These are phyloP conservation scores for Chytridium lagenaria DNA, from an alignment of 371 early-diverging fungal species.

Conservation along the genomic window DNA sequence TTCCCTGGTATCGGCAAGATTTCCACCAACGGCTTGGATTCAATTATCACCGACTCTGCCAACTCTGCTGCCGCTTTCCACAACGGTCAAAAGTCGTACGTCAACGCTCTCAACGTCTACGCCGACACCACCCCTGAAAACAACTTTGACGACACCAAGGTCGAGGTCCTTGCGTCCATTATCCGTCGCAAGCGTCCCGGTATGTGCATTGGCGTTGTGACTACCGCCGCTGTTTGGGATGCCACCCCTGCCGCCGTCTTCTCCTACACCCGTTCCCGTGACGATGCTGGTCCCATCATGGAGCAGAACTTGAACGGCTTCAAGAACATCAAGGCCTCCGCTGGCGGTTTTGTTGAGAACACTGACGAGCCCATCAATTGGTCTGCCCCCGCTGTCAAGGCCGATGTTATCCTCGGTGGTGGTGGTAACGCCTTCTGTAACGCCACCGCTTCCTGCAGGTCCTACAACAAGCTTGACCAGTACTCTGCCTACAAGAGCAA, in stretches of 20 bases:
- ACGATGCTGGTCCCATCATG: constrained; percentile 61
- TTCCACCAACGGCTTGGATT: constrained; percentile 72
- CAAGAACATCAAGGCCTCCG: constrained; percentile 8
- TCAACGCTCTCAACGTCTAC: constrained; percentile 71
- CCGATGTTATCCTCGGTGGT: constrained; percentile 71
- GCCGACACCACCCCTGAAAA: constrained; percentile 46
- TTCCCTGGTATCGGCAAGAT: too few relatives aligned
- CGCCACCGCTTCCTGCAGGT: constrained; percentile 45
- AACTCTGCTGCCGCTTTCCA: constrained; percentile 76
- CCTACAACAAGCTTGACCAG: constrained; percentile 64
- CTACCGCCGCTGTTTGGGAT: constrained; percentile 73
- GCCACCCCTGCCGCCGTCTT: constrained; percentile 79
- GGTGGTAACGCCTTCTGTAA: constrained; percentile 40
- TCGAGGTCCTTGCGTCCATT: constrained; percentile 70
- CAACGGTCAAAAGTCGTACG: constrained; percentile 71
- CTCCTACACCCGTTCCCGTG: constrained; percentile 66
- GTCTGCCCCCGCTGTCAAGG: constrained; percentile 52
- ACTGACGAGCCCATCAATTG: constrained; percentile 24
- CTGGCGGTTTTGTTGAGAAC: constrained; percentile 15
- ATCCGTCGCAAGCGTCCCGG: constrained; percentile 70
- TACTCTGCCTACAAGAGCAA: constrained; percentile 57
- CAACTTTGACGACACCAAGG: constrained; percentile 46
- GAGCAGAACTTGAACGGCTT: constrained; percentile 70
- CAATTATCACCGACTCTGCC: constrained; percentile 77
- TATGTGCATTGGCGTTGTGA: constrained; percentile 74